phyloP scores from a whole-genome alignment of 1,284 basidiomycete species.

The Cutaneotrichosporon sp. region DNA sequence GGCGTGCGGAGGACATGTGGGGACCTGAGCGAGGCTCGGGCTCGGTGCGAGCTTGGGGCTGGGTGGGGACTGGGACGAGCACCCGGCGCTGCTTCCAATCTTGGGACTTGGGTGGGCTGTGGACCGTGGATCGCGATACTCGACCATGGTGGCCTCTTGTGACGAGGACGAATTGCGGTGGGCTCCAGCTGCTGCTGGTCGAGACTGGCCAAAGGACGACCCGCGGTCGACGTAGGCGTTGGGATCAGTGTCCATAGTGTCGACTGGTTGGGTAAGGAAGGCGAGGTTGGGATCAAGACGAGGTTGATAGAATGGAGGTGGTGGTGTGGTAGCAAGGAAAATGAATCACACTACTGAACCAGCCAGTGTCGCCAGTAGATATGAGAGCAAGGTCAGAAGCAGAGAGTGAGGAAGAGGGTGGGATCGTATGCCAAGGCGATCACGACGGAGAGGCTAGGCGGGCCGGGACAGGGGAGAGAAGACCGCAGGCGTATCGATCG shows the following conservation, averaged over 20 bases:
- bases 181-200: constrained; percentile 15
- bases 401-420: not conserved
- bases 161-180: constrained; percentile 15
- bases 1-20: constrained; percentile 19
- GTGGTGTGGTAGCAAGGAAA: not conserved
- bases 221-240: constrained; percentile 25
- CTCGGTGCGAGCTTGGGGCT: constrained; percentile 22
- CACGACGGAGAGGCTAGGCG: not conserved
- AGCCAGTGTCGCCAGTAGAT: not conserved
- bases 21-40: constrained; percentile 10
- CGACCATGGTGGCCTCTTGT: constrained; percentile 12
- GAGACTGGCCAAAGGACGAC: constrained; percentile 18
- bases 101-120: constrained; percentile 18
- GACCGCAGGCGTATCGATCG: not conserved
- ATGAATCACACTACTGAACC: constrained; percentile 5
- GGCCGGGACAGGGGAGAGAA: not conserved
- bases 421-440: not conserved
- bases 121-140: constrained; percentile 17
- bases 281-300: not conserved
- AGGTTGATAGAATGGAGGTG: not conserved
- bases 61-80: constrained; percentile 13
- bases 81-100: constrained; percentile 8
- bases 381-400: not conserved
- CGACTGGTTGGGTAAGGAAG: not conserved
- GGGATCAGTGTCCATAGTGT: constrained; percentile 26